Evolutionary conservation across 129 eudicot species (phyloP).

Genomic region (Apium graveolens): DNA sequence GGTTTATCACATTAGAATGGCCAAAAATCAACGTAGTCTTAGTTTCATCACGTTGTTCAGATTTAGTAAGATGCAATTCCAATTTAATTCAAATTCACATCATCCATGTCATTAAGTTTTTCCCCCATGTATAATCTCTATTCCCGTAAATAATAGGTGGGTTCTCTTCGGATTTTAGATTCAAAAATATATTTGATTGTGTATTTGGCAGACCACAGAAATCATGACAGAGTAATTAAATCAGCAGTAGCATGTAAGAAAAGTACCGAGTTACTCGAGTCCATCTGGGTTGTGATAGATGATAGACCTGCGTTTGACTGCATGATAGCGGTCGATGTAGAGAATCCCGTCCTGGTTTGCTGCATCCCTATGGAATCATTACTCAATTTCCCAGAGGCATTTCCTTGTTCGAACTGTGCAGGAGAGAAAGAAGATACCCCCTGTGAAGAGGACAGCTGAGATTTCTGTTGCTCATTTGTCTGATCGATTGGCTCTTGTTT

Average conservation of each 20-base stretch:
- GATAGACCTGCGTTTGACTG: slow-evolving; percentile 28
- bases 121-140: not conserved
- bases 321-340: slow-evolving; percentile 31
- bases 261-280: slow-evolving; percentile 27
- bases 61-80: not conserved
- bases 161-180: not conserved
- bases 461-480: slow-evolving; percentile 52
- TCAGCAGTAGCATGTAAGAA: not conserved
- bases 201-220: not conserved
- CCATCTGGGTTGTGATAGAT: slow-evolving; percentile 41
- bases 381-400: slow-evolving; percentile 36
- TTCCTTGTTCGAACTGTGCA: slow-evolving; percentile 41
- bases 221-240: not conserved
- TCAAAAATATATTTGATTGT: not conserved
- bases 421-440: slow-evolving; percentile 40
- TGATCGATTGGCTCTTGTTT: slow-evolving; percentile 69
- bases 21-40: not conserved
- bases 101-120: not conserved
- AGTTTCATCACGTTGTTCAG: not conserved
- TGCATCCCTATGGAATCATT: slow-evolving; percentile 56
- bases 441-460: slow-evolving; percentile 37
- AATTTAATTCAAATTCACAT: not conserved
- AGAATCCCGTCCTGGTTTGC: slow-evolving; percentile 44
- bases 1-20: not conserved
- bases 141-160: not conserved